Percentiles rank a stretch among this genome's conserved stretches.
Conservation (phyloP, 148 eudicot genomes). For the Tetragonia tetragonoides region DNA sequence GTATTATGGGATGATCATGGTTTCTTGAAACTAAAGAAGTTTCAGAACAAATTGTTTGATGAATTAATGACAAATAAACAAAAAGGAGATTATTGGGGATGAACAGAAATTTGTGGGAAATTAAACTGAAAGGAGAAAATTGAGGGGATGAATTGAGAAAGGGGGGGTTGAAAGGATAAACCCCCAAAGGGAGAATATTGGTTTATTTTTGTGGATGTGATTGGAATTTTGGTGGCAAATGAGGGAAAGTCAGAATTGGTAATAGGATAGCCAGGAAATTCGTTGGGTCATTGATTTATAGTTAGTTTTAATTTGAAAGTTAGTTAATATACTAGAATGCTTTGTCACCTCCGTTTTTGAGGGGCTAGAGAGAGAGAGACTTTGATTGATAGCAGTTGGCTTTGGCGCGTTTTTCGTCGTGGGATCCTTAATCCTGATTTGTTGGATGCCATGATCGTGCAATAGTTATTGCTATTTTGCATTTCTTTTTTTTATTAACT, state of each 20-base stretch:
- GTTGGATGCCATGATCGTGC: constrained; percentile 23
- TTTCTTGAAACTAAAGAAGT: not conserved
- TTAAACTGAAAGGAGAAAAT: not conserved
- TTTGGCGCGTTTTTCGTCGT: constrained; percentile 22
- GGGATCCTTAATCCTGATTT: not conserved
- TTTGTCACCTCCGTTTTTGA: not conserved
- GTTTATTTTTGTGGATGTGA: constrained; percentile 1
- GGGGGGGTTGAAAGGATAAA: not conserved
- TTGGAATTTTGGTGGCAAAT: constrained; percentile 5
- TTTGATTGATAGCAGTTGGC: not conserved
- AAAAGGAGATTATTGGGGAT: not conserved
- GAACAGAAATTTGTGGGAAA: not conserved
- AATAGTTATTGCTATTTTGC: not conserved
- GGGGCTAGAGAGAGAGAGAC: not conserved
- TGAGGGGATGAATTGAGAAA: not conserved
- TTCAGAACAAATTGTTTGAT: not conserved
- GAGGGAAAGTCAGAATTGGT: not conserved
- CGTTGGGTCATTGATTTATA: constrained; percentile 20
- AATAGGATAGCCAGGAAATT: constrained; percentile 16
- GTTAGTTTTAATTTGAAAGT: not conserved
- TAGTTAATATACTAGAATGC: constrained; percentile 6
- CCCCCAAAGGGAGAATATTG: not conserved
- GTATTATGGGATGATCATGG: not conserved
- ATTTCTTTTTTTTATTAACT: not conserved
- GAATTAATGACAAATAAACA: not conserved